Conservation (phyloP, 192 early-diverging fungal species). For the Umbelopsis isabellina region DNA sequence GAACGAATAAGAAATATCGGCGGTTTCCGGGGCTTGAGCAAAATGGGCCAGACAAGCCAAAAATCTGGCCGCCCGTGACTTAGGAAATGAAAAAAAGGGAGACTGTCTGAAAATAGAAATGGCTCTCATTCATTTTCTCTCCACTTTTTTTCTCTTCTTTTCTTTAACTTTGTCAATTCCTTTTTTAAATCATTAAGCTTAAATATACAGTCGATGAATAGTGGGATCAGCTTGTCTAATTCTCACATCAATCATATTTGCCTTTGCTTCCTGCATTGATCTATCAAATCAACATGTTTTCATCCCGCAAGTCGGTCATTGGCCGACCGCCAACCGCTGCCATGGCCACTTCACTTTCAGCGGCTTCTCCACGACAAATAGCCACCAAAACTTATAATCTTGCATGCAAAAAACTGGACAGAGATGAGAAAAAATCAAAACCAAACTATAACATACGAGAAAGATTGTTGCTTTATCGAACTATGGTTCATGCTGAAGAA, state of each 20-base stretch:
- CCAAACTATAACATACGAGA: slow-evolving; percentile 36
- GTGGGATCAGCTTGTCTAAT: not conserved
- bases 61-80: not conserved
- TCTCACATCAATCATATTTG: not conserved
- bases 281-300: not conserved
- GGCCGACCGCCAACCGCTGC: slow-evolving; percentile 20
- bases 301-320: slow-evolving; percentile 20
- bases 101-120: slow-evolving; percentile 16
- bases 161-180: not conserved
- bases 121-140: slow-evolving; percentile 5
- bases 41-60: not conserved
- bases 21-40: slow-evolving; percentile 12
- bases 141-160: not conserved
- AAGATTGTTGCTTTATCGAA: slow-evolving; percentile 36
- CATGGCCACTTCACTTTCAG: slow-evolving; percentile 10
- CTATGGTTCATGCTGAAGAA: slow-evolving; percentile 35
- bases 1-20: not conserved
- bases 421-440: slow-evolving; percentile 30
- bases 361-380: slow-evolving; percentile 36
- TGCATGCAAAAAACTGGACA: slow-evolving; percentile 34
- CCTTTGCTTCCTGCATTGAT: slow-evolving; percentile 18
- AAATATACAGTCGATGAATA: slow-evolving; percentile 1
- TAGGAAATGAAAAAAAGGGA: not conserved
- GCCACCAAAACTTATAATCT: slow-evolving; percentile 33
- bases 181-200: not conserved